These are phyloP conservation scores for Aspergillus versicolor DNA, from an alignment of 2,329 filamentous ascomycete genomes.

Conservation along the genomic window DNA sequence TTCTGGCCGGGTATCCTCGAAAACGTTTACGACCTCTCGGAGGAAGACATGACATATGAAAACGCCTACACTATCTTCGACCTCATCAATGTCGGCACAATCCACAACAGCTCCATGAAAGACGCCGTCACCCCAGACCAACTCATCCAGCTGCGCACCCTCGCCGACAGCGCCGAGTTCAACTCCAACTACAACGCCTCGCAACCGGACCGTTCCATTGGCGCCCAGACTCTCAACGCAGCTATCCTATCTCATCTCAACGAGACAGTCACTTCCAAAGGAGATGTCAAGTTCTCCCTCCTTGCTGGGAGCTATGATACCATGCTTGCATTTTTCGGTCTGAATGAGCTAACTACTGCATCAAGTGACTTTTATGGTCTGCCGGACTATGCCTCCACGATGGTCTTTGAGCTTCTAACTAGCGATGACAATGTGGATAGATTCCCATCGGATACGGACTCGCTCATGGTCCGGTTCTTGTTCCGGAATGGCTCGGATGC, in stretches of 20 bases:
- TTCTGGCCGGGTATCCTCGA: slow-evolving; percentile 51
- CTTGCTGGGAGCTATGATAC: slow-evolving; percentile 60
- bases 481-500: slow-evolving; percentile 59
- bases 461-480: slow-evolving; percentile 57
- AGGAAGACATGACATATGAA: slow-evolving; percentile 51
- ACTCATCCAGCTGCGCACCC: slow-evolving; percentile 61
- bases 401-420: slow-evolving; percentile 71
- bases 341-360: slow-evolving; percentile 47
- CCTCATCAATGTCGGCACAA: slow-evolving; percentile 57
- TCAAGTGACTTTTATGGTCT: slow-evolving; percentile 68
- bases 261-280: slow-evolving; percentile 33
- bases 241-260: slow-evolving; percentile 50
- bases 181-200: slow-evolving; percentile 71
- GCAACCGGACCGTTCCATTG: slow-evolving; percentile 42
- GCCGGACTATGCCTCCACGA: slow-evolving; percentile 73
- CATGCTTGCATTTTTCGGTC: slow-evolving; percentile 60
- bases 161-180: slow-evolving; percentile 76
- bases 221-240: slow-evolving; percentile 64
- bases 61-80: slow-evolving; percentile 64
- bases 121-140: not conserved
- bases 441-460: slow-evolving; percentile 41
- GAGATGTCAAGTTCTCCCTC: slow-evolving; percentile 41
- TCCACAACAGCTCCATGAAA: slow-evolving; percentile 51
- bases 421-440: slow-evolving; percentile 33
- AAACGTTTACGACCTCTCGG: slow-evolving; percentile 40